Evolutionary conservation across 148 eudicot genomes (phyloP).

Genomic region (Diospyros kaki): DNA sequence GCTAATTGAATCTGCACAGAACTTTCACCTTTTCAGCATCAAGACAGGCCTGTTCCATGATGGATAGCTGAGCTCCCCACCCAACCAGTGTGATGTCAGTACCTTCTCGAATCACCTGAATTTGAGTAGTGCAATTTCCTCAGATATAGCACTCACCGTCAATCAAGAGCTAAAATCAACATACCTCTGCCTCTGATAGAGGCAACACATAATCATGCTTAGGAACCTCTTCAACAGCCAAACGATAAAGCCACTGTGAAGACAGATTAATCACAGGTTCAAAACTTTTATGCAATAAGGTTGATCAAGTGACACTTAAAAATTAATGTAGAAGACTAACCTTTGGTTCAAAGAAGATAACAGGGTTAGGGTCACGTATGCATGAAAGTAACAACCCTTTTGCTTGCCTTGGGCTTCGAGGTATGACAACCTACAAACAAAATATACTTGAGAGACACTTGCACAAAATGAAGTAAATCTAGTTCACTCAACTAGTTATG

Average conservation of each 20-base stretch:
- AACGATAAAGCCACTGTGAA: conserved; percentile 82
- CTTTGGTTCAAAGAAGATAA: conserved; percentile 97
- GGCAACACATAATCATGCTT: conserved; percentile 92
- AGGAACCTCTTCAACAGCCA: conserved; percentile 95
- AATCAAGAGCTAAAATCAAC: not conserved
- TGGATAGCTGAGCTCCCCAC: conserved; percentile 93
- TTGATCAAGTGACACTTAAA: not conserved
- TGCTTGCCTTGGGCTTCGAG: conserved; percentile 90
- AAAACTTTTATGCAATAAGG: not conserved
- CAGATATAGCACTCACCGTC: conserved; percentile 1
- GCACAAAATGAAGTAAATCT: not conserved
- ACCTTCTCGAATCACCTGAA: conserved; percentile 84
- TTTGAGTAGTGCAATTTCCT: conserved; percentile 3
- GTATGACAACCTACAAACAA: conserved; percentile 72
- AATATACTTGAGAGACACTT: not conserved
- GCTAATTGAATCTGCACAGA: not conserved
- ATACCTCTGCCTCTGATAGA: conserved; percentile 89
- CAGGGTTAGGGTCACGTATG: conserved; percentile 97
- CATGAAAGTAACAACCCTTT: conserved; percentile 81
- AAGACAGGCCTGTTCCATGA: conserved; percentile 87
- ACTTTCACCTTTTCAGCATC: conserved; percentile 80
- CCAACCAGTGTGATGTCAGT: conserved; percentile 92
- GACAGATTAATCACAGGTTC: not conserved
- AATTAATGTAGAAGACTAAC: conserved; percentile 26
- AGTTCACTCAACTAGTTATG: conserved; percentile 1